Base-by-base conservation (phyloP, 2,329 filamentous ascomycete species). In the Phialophora chinensis region DNA sequence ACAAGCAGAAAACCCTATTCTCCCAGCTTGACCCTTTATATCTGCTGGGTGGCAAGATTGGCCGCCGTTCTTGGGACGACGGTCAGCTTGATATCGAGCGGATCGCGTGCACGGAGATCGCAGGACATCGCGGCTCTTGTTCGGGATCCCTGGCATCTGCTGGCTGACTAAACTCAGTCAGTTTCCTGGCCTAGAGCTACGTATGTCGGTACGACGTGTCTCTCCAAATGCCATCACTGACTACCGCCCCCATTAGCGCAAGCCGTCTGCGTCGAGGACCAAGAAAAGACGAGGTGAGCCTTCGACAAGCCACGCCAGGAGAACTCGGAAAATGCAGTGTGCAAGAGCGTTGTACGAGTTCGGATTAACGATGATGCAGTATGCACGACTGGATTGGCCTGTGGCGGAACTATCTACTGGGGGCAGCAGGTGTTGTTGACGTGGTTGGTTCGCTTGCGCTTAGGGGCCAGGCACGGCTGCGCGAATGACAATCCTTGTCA, bases 341-440 rank as follows among this genome's bases (percentile, higher is more conserved):
- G 3, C 25, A 29, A 35, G 14, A 14, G 12, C 17, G 8, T 20
- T 55, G 53, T 55, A 55, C 53, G 29, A 54, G 4, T 29, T 17
- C 52, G 52, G 52, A 54, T 54, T 29, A 53, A 25, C 27, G n/a
- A 55, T 33, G 53, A 29, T 55, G 14, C 53, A 55, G 17, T 14
- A 14, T 20, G 53, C 53, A 31, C n/a, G 12, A 55, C n/a, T 2
- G 17, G 8, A 17, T 27, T 14, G 49, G 23, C 4, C n/a, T 23
- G 20, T 29, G 53, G 53, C 29, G 2, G 53, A 35, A 55, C 14
- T n/a, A n/a, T 35, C 4, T 54, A 20, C 10, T 53, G 25, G 25
- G 50, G 50, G 20, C 20, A 25, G 20, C 17, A 33, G 3, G 25
- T 14, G 29, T 4, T 7, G 53, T 55, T 6, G 3, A 14, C 17